These are phyloP conservation scores for Phaffia rhodozyma DNA, from an alignment of 1,284 basidiomycete genomes.

Conservation along the genomic window DNA sequence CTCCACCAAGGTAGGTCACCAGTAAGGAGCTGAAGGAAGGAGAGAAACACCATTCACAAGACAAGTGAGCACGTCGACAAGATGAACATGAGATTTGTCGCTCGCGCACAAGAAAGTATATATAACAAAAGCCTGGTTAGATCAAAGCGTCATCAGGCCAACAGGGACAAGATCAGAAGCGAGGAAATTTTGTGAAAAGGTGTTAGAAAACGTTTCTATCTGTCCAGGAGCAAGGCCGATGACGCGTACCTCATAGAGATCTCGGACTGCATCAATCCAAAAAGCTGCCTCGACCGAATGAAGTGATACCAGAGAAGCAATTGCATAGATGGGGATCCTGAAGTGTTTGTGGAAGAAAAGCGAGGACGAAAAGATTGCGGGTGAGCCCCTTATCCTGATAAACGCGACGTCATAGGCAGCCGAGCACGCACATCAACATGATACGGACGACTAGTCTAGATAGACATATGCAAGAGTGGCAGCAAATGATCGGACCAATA, in stretches of 20 bases:
- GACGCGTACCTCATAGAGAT: conserved; percentile 78
- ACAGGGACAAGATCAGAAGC: background rate
- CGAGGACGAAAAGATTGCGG: background rate
- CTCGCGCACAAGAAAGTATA: conserved; percentile 61
- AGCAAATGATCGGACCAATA: background rate
- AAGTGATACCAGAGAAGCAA: conserved; percentile 82
- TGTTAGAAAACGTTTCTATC: background rate
- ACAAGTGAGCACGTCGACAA: too few relatives aligned
- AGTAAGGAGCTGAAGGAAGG: conserved; percentile 34
- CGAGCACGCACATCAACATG: conserved; percentile 61
- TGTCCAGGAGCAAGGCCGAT: too few relatives aligned
- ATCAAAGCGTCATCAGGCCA: background rate
- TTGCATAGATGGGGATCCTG: conserved; percentile 75
- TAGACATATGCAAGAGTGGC: conserved; percentile 26
- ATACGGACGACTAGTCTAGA: conserved; percentile 74
- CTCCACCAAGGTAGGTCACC: conserved; percentile 79
- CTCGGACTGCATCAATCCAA: conserved; percentile 86
- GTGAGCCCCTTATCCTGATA: background rate
- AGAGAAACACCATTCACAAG: conserved; percentile 25
- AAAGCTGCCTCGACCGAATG: conserved; percentile 92
- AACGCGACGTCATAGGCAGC: background rate
- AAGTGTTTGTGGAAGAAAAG: background rate
- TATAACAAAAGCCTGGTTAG: conserved; percentile 76
- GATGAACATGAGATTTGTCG: background rate
- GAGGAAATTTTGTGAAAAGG: background rate